Conservation (phyloP, 106 monocot genomes). For the Dendrobium catenatum region DNA sequence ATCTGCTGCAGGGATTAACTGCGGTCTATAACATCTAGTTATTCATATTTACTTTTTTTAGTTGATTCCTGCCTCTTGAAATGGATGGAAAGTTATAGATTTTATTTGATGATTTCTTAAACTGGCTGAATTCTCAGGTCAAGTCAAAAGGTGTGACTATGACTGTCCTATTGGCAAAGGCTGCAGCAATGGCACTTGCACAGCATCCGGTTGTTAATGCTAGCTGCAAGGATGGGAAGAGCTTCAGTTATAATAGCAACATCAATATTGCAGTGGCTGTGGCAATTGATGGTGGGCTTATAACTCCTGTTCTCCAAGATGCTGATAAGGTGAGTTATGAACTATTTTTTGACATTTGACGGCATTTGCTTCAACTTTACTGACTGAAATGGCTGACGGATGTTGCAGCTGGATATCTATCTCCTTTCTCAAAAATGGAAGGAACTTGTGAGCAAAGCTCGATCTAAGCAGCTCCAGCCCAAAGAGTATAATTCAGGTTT, state of each 20-base stretch:
- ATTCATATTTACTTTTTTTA: background rate
- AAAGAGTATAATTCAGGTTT: conserved; percentile 93
- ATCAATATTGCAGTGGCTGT: conserved; percentile 92
- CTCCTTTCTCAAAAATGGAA: conserved; percentile 92
- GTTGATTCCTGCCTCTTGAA: background rate
- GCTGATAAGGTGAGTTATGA: conserved; percentile 74
- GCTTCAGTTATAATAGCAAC: conserved; percentile 71
- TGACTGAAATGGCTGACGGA: background rate
- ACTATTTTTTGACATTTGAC: background rate
- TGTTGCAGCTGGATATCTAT: conserved; percentile 79
- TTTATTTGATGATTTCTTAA: background rate
- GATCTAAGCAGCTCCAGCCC: conserved; percentile 80
- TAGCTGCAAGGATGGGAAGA: conserved; percentile 89
- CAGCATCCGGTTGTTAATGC: conserved; percentile 92
- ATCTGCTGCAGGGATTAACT: background rate
- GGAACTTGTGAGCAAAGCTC: conserved; percentile 76
- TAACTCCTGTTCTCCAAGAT: conserved; percentile 96
- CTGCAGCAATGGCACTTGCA: conserved; percentile 85
- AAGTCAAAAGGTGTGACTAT: conserved; percentile 95
- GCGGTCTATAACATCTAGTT: background rate
- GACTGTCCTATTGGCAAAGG: conserved; percentile 91
- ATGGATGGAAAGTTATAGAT: background rate
- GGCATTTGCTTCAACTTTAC: background rate
- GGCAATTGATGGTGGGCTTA: conserved; percentile 92
- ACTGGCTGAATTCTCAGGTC: conserved; percentile 27